Percentiles rank a stretch among this genome's conserved stretches.
Conservation (phyloP, 129 eudicot species). For the Arctium minus region DNA sequence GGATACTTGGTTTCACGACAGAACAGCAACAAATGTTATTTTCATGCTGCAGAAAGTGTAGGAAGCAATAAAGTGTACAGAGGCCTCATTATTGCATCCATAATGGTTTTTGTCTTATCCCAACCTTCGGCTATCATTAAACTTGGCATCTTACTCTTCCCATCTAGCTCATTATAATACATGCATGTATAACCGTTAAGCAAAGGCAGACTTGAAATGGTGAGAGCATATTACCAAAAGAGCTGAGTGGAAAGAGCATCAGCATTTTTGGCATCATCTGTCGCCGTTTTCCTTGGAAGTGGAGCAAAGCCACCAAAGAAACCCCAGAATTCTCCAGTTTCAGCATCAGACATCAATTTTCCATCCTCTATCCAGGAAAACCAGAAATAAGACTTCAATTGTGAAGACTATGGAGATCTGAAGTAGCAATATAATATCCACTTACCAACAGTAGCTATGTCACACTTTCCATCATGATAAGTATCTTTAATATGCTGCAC, state of each 20-base stretch:
- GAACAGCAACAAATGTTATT: no score
- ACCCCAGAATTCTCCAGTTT: slow-evolving; percentile 95
- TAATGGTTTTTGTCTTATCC: not conserved
- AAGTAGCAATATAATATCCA: slow-evolving; percentile 13
- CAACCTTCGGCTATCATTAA: not conserved
- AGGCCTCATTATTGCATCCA: not conserved
- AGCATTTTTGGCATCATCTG: slow-evolving; percentile 30
- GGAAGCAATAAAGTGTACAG: no score
- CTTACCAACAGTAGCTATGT: slow-evolving; percentile 88
- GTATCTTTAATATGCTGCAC: slow-evolving; percentile 96
- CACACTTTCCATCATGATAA: slow-evolving; percentile 95
- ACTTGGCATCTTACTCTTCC: not conserved
- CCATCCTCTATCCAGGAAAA: slow-evolving; percentile 73
- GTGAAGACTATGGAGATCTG: not conserved
- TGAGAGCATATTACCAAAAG: slow-evolving; percentile 39
- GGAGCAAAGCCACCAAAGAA: slow-evolving; percentile 99
- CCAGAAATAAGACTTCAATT: slow-evolving; percentile 3
- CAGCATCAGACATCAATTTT: slow-evolving; percentile 94
- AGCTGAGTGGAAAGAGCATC: slow-evolving; percentile 44
- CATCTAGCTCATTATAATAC: not conserved
- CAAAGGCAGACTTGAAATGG: not conserved
- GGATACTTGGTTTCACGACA: no score
- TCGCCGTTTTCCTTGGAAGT: slow-evolving; percentile 75
- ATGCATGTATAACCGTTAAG: not conserved
- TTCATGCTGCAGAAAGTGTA: no score